These are phyloP conservation scores for Paracoccidioides lutzii DNA, from an alignment of 2,329 filamentous ascomycete species.

Conservation along the genomic window DNA sequence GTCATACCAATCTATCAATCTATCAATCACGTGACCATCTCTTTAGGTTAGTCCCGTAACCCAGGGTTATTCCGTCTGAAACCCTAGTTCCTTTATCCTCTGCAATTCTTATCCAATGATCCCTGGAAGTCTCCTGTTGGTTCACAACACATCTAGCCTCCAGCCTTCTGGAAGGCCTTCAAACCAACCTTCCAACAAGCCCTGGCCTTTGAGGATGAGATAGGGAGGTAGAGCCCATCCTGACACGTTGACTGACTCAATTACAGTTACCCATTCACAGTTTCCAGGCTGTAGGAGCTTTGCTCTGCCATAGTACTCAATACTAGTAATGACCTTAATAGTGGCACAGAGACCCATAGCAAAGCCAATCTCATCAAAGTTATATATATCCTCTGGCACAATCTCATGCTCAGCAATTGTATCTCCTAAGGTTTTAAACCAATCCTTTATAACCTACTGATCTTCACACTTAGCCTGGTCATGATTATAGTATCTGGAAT, in stretches of 20 bases:
- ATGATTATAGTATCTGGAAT: no score
- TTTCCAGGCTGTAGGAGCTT: slow-evolving; percentile 11
- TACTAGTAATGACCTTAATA: neutral
- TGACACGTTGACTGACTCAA: slow-evolving; percentile 1
- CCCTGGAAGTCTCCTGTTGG: no score
- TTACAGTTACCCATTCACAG: slow-evolving; percentile 7
- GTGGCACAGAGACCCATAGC: neutral
- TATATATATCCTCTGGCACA: neutral
- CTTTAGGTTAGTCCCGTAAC: no score
- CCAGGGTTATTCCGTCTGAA: no score
- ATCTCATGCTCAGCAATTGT: no score
- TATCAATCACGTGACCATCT: no score
- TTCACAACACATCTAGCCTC: neutral
- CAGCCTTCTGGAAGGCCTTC: neutral
- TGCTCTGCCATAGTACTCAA: neutral
- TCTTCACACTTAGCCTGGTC: no score
- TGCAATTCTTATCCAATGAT: no score
- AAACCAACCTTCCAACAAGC: neutral
- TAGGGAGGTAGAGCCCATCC: neutral
- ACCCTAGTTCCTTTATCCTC: no score
- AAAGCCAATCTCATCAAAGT: neutral
- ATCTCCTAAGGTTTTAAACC: no score
- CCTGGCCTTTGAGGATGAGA: neutral
- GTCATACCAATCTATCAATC: no score
- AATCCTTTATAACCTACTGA: no score